phyloP scores from a whole-genome alignment of 2,329 filamentous ascomycete genomes.

The Penicillium sp. region DNA sequence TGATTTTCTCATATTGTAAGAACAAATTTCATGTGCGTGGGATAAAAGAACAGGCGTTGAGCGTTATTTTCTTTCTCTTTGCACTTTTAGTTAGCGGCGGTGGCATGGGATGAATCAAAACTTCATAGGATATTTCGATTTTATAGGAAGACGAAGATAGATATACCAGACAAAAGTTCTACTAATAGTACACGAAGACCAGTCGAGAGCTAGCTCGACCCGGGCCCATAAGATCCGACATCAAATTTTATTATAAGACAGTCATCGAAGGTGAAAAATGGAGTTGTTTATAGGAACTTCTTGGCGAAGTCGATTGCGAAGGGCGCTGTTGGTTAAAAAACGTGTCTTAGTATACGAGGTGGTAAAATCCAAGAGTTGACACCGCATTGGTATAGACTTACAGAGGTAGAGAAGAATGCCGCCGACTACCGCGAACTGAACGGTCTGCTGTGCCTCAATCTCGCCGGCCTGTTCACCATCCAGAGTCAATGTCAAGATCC shows the following conservation, averaged over 20 bases:
- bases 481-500: not conserved
- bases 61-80: conserved; percentile 2
- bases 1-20: not conserved
- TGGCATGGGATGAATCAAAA: not conserved
- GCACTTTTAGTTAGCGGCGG: not conserved
- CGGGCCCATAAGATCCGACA: not conserved
- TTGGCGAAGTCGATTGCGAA: conserved; percentile 48
- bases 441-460: conserved; percentile 49
- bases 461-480: conserved; percentile 43
- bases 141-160: not conserved
- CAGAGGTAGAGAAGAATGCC: conserved; percentile 60
- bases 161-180: not conserved
- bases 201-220: not conserved
- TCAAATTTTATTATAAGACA: not conserved
- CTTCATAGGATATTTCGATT: not conserved
- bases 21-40: conserved; percentile 1
- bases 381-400: conserved; percentile 35
- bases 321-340: conserved; percentile 34
- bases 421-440: conserved; percentile 52
- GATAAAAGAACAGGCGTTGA: conserved; percentile 9
- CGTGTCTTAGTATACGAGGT: not conserved
- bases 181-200: conserved; percentile 10
- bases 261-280: not conserved
- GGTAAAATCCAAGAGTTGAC: not conserved
- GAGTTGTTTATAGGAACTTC: conserved; percentile 14